phyloP scores from a whole-genome alignment of 352 stramenopile genomes.

The Pythium insidiosum region DNA sequence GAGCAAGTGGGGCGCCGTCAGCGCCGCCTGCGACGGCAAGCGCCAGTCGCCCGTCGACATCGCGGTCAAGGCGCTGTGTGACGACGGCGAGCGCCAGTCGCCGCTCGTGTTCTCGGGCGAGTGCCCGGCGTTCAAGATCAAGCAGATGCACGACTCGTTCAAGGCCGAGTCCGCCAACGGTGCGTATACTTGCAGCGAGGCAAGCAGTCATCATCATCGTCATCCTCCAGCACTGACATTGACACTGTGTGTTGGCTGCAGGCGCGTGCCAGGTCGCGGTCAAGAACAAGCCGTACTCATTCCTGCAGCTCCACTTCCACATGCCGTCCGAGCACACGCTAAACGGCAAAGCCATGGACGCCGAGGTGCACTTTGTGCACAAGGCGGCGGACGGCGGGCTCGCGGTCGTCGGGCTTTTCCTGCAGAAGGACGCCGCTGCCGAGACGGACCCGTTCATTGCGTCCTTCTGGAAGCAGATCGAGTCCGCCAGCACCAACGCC shows the following conservation, averaged over 20 bases:
- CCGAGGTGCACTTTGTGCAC: constrained; percentile 41
- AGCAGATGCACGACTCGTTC: constrained; percentile 17
- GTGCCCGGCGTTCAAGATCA: constrained; percentile 24
- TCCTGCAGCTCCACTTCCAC: constrained; percentile 38
- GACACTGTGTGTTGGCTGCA: too few species aligned
- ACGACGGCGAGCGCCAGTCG: not conserved
- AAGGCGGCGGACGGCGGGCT: constrained; percentile 6
- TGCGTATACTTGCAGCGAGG: too few species aligned
- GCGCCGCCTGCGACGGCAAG: constrained; percentile 15
- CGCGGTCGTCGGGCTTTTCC: constrained; percentile 7
- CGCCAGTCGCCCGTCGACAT: constrained; percentile 43
- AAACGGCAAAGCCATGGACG: constrained; percentile 21
- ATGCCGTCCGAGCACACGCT: constrained; percentile 35
- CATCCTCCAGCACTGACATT: too few species aligned
- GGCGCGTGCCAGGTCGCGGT: constrained; percentile 2
- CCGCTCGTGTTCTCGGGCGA: constrained; percentile 23
- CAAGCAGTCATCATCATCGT: too few species aligned
- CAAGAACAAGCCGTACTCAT: constrained; percentile 10
- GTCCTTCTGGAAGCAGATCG: constrained; percentile 23
- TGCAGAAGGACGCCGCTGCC: not conserved
- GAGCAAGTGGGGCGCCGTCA: constrained; percentile 18
- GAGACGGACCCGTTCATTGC: constrained; percentile 21
- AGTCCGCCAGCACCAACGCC: constrained; percentile 12
- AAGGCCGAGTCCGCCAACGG: constrained; percentile 18
- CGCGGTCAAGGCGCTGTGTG: not conserved